Percentiles rank a stretch among this genome's conserved stretches.
Evolutionary conservation across 2,329 filamentous ascomycete species (phyloP).

Genomic region (Penicillium sp.): DNA sequence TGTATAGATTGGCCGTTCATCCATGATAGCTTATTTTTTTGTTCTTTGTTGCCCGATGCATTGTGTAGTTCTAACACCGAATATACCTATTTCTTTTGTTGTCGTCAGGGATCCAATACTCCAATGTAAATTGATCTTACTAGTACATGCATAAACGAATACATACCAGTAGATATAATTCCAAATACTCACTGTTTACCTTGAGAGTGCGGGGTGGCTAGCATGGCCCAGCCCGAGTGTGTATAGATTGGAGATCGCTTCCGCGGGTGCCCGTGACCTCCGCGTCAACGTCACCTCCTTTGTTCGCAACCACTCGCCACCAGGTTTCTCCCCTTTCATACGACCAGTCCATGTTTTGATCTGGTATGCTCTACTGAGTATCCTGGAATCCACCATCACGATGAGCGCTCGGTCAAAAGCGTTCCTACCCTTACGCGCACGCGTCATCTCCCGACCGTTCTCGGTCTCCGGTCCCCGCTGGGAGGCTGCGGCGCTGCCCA

Average conservation of each 20-base stretch:
- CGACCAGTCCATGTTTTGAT: conserved; percentile 3
- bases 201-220: too few species aligned
- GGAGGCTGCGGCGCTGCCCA: conserved; percentile 52
- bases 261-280: conserved; percentile 26
- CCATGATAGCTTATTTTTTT: neutral
- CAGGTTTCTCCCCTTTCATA: conserved; percentile 7
- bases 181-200: too few species aligned
- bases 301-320: conserved; percentile 17
- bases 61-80: neutral
- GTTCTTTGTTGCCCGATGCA: neutral
- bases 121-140: too few species aligned
- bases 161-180: too few species aligned
- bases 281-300: conserved; percentile 25
- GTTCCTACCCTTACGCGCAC: conserved; percentile 26
- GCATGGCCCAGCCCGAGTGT: too few species aligned
- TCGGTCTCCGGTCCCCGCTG: conserved; percentile 43
- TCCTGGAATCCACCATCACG: conserved; percentile 4
- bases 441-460: conserved; percentile 34
- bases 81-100: conserved; percentile 2
- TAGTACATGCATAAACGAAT: too few species aligned
- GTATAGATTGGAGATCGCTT: neutral
- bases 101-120: neutral
- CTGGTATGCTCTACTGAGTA: neutral
- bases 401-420: conserved; percentile 23
- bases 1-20: conserved; percentile 17